Conservation (phyloP, 2,329 filamentous ascomycete species). For the Boeremia exigua region DNA sequence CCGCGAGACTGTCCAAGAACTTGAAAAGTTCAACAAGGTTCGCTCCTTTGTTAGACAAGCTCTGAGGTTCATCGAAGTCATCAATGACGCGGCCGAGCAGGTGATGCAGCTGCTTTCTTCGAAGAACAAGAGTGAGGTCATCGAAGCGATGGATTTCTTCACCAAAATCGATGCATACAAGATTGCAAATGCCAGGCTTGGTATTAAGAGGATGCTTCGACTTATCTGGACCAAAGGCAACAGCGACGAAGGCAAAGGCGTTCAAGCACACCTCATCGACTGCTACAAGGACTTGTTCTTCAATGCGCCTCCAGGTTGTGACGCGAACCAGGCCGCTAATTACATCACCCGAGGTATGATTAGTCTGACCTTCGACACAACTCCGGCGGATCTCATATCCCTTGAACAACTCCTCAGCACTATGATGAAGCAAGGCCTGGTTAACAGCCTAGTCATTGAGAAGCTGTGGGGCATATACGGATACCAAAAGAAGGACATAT, state of each 20-base stretch:
- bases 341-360: conserved; percentile 99
- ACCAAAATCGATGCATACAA: conserved; percentile 95
- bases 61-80: conserved; percentile 87
- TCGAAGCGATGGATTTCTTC: conserved; percentile 99
- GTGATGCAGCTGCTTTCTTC: conserved; percentile 90
- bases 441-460: conserved; percentile 82
- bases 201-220: conserved; percentile 93
- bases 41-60: conserved; percentile 93
- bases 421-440: conserved; percentile 94
- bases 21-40: conserved; percentile 86
- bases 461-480: conserved; percentile 99
- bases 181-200: conserved; percentile 88
- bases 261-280: conserved; percentile 95
- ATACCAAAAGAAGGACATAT: conserved; percentile 87
- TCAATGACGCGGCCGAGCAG: conserved; percentile 80
- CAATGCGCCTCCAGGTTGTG: conserved; percentile 88
- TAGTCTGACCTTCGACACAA: conserved; percentile 93
- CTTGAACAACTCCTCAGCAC: conserved; percentile 93
- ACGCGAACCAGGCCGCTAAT: conserved; percentile 86
- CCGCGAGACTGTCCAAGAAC: conserved; percentile 84
- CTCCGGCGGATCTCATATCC: conserved; percentile 91
- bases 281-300: conserved; percentile 97
- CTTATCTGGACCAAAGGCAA: conserved; percentile 99
- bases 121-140: conserved; percentile 97
- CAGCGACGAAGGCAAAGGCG: conserved; percentile 97